phyloP scores from a whole-genome alignment of 768 basidiomycete species.

The Suillus subluteus region DNA sequence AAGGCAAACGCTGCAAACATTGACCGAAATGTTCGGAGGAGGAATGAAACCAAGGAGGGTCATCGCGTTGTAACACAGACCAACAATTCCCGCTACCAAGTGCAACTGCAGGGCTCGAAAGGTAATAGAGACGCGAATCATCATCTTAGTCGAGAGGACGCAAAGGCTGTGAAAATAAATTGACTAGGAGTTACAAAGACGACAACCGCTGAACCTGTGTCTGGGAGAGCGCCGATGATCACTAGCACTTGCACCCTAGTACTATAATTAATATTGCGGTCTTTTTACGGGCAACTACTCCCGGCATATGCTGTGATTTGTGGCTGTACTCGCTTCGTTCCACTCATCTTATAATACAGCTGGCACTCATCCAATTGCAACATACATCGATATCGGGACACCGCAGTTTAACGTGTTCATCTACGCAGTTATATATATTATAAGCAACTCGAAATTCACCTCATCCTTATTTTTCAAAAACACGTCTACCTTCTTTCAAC shows the following conservation, averaged over 20 bases:
- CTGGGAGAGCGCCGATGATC: not conserved
- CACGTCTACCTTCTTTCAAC: conserved; percentile 22
- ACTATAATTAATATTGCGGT: not conserved
- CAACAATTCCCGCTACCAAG: no score
- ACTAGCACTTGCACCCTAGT: not conserved
- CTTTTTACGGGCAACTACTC: not conserved
- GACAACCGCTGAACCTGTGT: not conserved
- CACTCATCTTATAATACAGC: not conserved
- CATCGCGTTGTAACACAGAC: no score
- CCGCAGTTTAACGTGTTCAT: not conserved
- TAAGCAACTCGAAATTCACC: not conserved
- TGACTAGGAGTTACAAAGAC: no score
- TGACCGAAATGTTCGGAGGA: no score
- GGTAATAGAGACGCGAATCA: no score
- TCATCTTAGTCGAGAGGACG: no score
- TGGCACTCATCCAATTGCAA: not conserved
- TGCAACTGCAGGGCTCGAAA: no score
- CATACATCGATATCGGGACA: not conserved
- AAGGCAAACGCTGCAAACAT: no score
- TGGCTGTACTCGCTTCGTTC: conserved; percentile 1
- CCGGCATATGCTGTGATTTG: not conserved
- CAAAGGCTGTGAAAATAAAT: no score
- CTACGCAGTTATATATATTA: not conserved
- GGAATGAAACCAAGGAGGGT: no score
- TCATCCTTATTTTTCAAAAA: not conserved